Percentiles rank a stretch among this genome's conserved stretches.
phyloP scores from a whole-genome alignment of 2,329 filamentous ascomycete genomes.

The Exophiala lecanii-corni region DNA sequence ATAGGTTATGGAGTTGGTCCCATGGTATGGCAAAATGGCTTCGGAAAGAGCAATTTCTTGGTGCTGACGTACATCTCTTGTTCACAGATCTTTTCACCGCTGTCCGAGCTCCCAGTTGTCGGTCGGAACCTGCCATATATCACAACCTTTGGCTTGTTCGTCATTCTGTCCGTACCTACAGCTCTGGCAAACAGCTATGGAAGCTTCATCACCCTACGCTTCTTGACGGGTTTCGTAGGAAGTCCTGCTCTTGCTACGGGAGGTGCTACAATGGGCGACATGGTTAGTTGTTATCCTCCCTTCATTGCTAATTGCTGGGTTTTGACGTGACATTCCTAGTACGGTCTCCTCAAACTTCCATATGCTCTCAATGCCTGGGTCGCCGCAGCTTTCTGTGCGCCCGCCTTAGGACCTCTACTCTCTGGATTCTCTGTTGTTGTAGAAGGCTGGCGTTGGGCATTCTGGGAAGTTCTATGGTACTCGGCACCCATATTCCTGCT shows the following conservation, averaged over 20 bases:
- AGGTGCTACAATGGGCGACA: constrained; percentile 43
- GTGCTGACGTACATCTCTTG: constrained; percentile 1
- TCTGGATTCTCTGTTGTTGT: constrained; percentile 56
- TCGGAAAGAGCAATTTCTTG: background rate
- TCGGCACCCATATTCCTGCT: constrained; percentile 55
- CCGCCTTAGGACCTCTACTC: constrained; percentile 42
- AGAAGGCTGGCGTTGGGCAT: constrained; percentile 58
- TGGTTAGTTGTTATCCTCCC: constrained; percentile 21
- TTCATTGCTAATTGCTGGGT: background rate
- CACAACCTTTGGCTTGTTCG: constrained; percentile 63
- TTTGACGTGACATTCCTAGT: constrained; percentile 27
- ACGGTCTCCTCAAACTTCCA: constrained; percentile 51
- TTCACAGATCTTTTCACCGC: constrained; percentile 54
- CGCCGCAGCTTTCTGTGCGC: constrained; percentile 33
- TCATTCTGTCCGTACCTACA: constrained; percentile 61
- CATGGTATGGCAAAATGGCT: constrained; percentile 18
- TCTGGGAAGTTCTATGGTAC: constrained; percentile 58
- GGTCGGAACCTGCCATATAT: constrained; percentile 67
- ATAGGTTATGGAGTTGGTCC: constrained; percentile 48
- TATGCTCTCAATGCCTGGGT: constrained; percentile 60
- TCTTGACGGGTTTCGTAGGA: constrained; percentile 63
- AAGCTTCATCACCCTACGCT: constrained; percentile 60
- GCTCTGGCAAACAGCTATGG: constrained; percentile 60
- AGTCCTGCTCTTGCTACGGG: constrained; percentile 60
- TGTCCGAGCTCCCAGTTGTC: constrained; percentile 62